Base-by-base conservation (phyloP, 441 rosid species). In the Populus hybrid region DNA sequence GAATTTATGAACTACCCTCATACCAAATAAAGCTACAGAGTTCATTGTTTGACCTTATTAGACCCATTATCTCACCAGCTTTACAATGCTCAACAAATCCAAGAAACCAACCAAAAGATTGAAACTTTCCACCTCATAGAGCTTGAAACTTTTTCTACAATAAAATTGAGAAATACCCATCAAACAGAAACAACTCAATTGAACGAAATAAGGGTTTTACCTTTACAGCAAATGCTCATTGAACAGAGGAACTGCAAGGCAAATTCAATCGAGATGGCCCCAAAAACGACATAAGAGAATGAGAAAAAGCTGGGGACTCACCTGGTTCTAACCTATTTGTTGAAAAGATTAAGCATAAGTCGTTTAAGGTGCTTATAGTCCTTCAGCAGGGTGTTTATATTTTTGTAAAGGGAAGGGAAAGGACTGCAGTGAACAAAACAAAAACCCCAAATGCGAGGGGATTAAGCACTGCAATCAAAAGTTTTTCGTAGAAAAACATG, bases 11-110 rank as follows among this genome's bases (percentile, higher is more conserved):
- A 82, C 79, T 69, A 87, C 24, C 76, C 87, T 84, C 50, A 84
- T 65, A 73, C 86, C 82, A 35, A 74, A 88, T 29, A 86, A 75
- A 80, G 87, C 83, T 72, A 88, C 12, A 76, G 84, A 71, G 81
- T 80, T 90, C 97, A 94, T 92, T 40, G 71, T 89, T 75, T 21
- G 35, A 53, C 78, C 68, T 71, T 53, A 78, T 56, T 33, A 75
- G 21, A 78, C 77, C 89, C 87, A 84, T 87, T 80, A 88, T 88
- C 78, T 73, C 77, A 33, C 63, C 16, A 64, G 64, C 79, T 71
- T 80, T 67, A 69, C 64, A 36, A 20, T 14, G 75, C 56, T 45
- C 56, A 38, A 59, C 35, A 74, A 85, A 82, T 74, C 75, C 80
- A 79, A 75, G 38, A 82, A 76, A 56, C 69, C 81, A 66, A 79